These are phyloP conservation scores for Saccharomyces hybrid DNA, from an alignment of 1,139 yeast genomes.

Conservation along the genomic window DNA sequence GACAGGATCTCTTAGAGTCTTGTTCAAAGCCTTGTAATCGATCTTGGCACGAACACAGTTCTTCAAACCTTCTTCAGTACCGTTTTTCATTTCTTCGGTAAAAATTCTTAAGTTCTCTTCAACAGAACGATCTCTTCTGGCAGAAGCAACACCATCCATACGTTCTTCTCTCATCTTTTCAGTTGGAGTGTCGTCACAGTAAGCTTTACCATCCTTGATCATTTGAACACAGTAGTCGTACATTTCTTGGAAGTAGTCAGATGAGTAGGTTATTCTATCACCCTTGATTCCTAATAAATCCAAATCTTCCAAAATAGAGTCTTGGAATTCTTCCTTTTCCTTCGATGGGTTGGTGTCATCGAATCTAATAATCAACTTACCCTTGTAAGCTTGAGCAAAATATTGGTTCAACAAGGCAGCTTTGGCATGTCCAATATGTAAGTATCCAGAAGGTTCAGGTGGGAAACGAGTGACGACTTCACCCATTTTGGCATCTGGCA, in stretches of 20 bases:
- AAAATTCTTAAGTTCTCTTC: conserved; percentile 84
- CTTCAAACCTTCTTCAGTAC: conserved; percentile 82
- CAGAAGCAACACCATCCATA: conserved; percentile 89
- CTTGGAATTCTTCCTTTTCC: conserved; percentile 88
- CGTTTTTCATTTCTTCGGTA: conserved; percentile 84
- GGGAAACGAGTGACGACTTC: conserved; percentile 97
- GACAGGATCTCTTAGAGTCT: conserved; percentile 94
- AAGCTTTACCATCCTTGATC: conserved; percentile 92
- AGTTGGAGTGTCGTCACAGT: conserved; percentile 90
- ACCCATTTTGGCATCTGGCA: conserved; percentile 84
- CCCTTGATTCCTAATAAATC: conserved; percentile 85
- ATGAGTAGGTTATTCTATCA: conserved; percentile 76
- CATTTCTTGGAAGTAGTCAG: conserved; percentile 87
- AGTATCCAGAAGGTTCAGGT: conserved; percentile 78
- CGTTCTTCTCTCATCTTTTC: conserved; percentile 97
- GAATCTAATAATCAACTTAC: conserved; percentile 88
- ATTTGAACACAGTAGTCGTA: conserved; percentile 72
- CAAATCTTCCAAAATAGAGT: conserved; percentile 85
- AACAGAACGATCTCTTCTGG: conserved; percentile 80
- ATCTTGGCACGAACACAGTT: conserved; percentile 94
- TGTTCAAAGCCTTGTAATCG: conserved; percentile 81
- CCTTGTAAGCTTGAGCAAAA: conserved; percentile 88
- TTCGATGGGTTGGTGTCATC: conserved; percentile 96
- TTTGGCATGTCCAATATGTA: conserved; percentile 95
- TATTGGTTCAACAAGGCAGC: conserved; percentile 93